Base-by-base conservation (phyloP, 306 rosid species). In the Quercus agrifolia region DNA sequence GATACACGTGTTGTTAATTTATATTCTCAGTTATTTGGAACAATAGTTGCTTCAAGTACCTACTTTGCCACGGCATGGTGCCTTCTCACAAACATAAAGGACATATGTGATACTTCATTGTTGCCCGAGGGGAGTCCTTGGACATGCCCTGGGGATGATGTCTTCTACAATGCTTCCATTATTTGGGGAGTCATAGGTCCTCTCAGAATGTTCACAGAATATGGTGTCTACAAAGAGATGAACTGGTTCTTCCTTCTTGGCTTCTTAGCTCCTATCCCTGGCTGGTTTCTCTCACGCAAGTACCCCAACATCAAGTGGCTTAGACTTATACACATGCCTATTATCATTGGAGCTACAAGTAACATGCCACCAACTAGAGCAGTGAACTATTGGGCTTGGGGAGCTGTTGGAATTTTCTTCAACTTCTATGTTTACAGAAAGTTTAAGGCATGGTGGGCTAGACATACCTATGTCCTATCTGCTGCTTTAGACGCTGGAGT, bases 161-260 rank as follows among this genome's bases (percentile, higher is more conserved):
- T 93, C 17, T 87, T 91, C 56, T 93, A 87, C 74, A 87, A 86
- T 56, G 98, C 98, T 33, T 93, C 98, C 4, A 86, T 93, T 62
- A 91, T 91, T 57, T 93, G 98, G 97, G 97, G 98, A 25, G 30
- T 91, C 0, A 82, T 91, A 9, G 97, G 98, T 5, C 97, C 98
- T 1, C n/a, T 69, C 5, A 87, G 87, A 63, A 90, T 91, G 95
- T 89, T 93, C 75, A 74, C 86, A 1, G 78, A 51, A 15, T 79
- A 80, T 0, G 98, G 97, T 0, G 4, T 78, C 6, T 90, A 91
- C 86, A 83, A 90, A 0, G 71, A 31, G 59, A 6, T 93, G 91
- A 91, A 91, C 49, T 87, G 89, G 89, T 86, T 93, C 76, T 93
- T 89, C 88, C 88, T 91, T 52, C 30, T 91, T 1, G 93, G 97